Conservation (phyloP, 2,329 filamentous ascomycete species). For the Monosporascus sp. region DNA sequence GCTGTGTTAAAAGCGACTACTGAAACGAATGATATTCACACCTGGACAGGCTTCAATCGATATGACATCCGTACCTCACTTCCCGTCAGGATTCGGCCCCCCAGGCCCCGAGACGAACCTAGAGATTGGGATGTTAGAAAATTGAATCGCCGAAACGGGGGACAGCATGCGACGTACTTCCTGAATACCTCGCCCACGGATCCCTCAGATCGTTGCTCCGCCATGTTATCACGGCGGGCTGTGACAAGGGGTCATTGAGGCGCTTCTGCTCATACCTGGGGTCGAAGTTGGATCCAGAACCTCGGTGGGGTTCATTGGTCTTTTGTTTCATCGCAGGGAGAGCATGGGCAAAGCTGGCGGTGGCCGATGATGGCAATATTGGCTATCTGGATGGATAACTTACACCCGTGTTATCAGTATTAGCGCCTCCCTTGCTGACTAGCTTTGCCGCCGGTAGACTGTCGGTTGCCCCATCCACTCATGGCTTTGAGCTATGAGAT, state of each 20-base stretch:
- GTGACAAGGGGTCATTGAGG: neutral
- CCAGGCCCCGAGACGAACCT: too few species aligned
- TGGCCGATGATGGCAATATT: too few species aligned
- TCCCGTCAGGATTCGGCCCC: too few species aligned
- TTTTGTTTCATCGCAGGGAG: too few species aligned
- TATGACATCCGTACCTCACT: too few species aligned
- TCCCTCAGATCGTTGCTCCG: constrained; percentile 2
- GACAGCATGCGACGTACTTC: neutral
- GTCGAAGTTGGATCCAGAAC: neutral
- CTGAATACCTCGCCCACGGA: constrained; percentile 1
- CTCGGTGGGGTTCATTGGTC: too few species aligned
- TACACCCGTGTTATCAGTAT: neutral
- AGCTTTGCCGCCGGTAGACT: constrained; percentile 1
- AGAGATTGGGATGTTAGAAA: neutral
- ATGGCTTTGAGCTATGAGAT: neutral
- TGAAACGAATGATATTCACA: too few species aligned
- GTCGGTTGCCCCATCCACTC: neutral
- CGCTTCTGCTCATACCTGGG: constrained; percentile 5
- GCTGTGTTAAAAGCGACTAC: too few species aligned
- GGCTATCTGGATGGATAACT: neutral
- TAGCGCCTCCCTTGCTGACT: neutral
- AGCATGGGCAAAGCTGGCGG: too few species aligned
- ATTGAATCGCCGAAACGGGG: neutral
- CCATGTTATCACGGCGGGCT: constrained; percentile 1
- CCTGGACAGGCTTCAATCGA: too few species aligned